Base-by-base conservation (phyloP, 1,284 basidiomycete genomes). In the Ustilago nuda region DNA sequence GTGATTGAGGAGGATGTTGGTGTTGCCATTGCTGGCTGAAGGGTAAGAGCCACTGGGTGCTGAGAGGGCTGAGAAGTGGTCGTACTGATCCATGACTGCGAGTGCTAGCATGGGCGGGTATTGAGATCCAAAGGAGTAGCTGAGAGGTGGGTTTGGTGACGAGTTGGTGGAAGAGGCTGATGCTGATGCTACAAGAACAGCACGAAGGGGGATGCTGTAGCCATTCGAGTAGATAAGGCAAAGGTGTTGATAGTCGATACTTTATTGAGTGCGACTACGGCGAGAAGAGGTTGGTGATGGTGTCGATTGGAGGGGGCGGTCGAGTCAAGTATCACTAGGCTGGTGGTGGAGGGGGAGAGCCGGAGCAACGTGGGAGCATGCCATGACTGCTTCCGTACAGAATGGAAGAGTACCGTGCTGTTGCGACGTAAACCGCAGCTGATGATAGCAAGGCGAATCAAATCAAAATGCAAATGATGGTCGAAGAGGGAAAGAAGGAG, bases 1-100 rank as follows among this genome's bases (percentile, higher is more conserved):
- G 11, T 13, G 41, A 9, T 30, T 48, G 9, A 52, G 11, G 3
- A 32, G 3, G 17, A 43, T 13, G 41, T 19, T 13, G 13, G 13
- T 23, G 6, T 50, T 32, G 41, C 15, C 17, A n/a, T 43, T 27
- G 50, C 39, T 19, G 51, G 35, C 7, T 36, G 35, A 17, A 35
- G 51, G 46, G 43, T 39, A 45, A 45, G 43, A 45, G 43, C 15
- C 32, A 33, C 6, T 50, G 23, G 48, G 17, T 11, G 35, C 27
- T 19, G 3, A 32, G 2, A n/a, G 56, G 19, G 45, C 45, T n/a
- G 43, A n/a, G 30, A 41, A 17, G 27, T 56, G 55, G 39, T 35
- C 39, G 39, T 43, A 19, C n/a, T 41, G 39, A 30, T 56, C 55
- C 55, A 56, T 56, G 39, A 9, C 30, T 50, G 4, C 30, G 48